Evolutionary conservation across 495 filamentous ascomycete species (phyloP), one percentile per base, ranked within the genome.

Genomic region (Sporormia fimetaria): DNA sequence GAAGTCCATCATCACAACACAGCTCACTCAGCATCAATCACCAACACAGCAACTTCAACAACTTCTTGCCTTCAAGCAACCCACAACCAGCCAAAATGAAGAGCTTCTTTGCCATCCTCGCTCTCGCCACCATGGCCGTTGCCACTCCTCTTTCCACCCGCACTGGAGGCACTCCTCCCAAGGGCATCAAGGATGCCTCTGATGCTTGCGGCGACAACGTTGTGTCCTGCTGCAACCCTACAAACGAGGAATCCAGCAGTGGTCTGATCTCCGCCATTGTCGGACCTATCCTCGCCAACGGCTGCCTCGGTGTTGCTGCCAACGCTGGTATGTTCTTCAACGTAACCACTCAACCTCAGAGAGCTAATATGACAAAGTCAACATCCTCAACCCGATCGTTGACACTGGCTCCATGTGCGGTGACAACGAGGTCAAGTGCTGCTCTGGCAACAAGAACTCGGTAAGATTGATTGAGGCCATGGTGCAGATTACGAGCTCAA

Each of bases 361-460:
- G n/a, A n/a, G n/a, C n/a, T n/a, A n/a, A n/a, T n/a, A n/a, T n/a
- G n/a, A n/a, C 3, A 20, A 6, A 38, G 35, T 38, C 35, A n/a
- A 3, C 35, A 9, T 38, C 21, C 17, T 38, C 7, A 25, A 24
- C 21, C 3, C 3, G 2, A 20, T 34, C 21, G 11, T 21, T 16
- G 21, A 14, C 12, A 11, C 35, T 12, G 16, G n/a, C 10, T 9
- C 12, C 3, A 14, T 38, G 9, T 38, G 35, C 18, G 18, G 35
- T 25, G 12, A 27, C 35, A 38, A 24, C 35, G 21, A 23, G 18
- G 35, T 38, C 6, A 24, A n/a, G 21, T 38, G 35, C 35, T 38
- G 35, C 31, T 6, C 6, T 7, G 31, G 31, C 35, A 38, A 38
- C 35, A 38, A 38, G 18, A 23, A 38, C 18, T 24, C 35, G 22